Conservation (phyloP, 768 basidiomycete genomes). For the Lactarius hengduanensis region DNA sequence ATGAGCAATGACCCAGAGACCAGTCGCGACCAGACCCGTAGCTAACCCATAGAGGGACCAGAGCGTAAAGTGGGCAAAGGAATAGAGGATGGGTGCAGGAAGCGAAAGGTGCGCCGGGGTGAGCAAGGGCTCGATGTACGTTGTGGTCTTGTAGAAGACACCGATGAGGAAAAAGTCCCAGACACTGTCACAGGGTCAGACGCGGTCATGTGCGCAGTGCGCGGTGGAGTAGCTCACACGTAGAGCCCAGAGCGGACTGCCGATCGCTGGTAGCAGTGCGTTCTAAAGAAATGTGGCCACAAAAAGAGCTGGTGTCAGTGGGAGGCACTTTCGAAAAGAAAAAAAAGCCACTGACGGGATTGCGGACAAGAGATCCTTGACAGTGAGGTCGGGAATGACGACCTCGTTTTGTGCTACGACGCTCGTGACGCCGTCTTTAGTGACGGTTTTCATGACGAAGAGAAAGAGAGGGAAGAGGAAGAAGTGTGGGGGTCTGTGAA, state of each 20-base stretch:
- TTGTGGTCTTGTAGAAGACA: constrained; percentile 63
- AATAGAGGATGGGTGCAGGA: constrained; percentile 60
- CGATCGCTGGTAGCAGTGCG: constrained; percentile 90
- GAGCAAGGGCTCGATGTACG: constrained; percentile 61
- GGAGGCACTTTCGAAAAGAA: neutral
- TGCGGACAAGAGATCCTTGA: constrained; percentile 80
- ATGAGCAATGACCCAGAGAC: constrained; percentile 92
- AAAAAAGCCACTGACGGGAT: constrained; percentile 66
- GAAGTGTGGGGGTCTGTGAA: neutral
- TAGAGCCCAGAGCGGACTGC: constrained; percentile 76
- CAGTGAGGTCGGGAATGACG: constrained; percentile 76
- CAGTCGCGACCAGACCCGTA: constrained; percentile 84
- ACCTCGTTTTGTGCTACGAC: constrained; percentile 56
- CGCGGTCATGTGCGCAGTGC: constrained; percentile 4
- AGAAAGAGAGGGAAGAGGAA: neutral
- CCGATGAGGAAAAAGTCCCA: constrained; percentile 76
- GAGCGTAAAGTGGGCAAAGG: constrained; percentile 58
- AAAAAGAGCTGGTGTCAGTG: neutral
- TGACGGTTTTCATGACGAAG: constrained; percentile 27
- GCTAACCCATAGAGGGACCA: constrained; percentile 84
- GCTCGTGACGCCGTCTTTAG: constrained; percentile 24
- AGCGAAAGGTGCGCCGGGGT: constrained; percentile 53
- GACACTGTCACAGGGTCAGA: constrained; percentile 43
- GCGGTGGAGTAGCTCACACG: constrained; percentile 51
- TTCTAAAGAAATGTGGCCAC: constrained; percentile 38